Conservation (phyloP, 129 eudicot genomes). For the carrot (Daucus carota) region DH1_v3.0 NC_030388.2:17351501-17352000, state of each 20-base stretch:
- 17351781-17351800: neutral
- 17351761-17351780: neutral
- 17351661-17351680: slow-evolving; percentile 1
- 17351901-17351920: too few species aligned
- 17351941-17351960: too few species aligned
- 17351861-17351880: too few species aligned
- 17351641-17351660: neutral
- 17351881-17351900: neutral
- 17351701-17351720: neutral
- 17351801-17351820: neutral
- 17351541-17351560: neutral
- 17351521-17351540: slow-evolving; percentile 2
- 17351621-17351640: neutral
- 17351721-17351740: neutral
- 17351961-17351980: too few species aligned
- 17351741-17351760: too few species aligned
- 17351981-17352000: too few species aligned
- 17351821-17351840: neutral
- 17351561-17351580: neutral
- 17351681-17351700: neutral
- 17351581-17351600: neutral
- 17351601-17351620: neutral
- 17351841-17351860: too few species aligned
- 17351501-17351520: slow-evolving; percentile 10
- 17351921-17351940: too few species aligned